phyloP scores from a whole-genome alignment of 352 stramenopile species.

The Pythium coloratum region DNA sequence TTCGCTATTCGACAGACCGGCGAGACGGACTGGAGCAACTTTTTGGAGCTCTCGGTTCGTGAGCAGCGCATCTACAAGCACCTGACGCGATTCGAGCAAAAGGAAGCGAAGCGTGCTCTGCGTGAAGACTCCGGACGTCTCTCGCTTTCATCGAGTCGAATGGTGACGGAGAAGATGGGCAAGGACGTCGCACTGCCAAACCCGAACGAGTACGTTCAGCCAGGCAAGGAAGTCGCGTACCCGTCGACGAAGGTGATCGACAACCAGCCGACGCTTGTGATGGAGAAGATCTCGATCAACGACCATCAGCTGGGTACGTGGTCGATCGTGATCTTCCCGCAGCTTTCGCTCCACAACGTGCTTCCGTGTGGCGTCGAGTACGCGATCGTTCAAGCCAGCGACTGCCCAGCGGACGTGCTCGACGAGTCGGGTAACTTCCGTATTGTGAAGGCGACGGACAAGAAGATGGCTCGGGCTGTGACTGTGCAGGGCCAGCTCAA shows the following conservation, averaged over 20 bases:
- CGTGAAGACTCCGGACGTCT: slow-evolving; percentile 39
- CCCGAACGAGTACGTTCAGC: slow-evolving; percentile 36
- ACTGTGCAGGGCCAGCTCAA: slow-evolving; percentile 50
- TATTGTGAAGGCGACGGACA: slow-evolving; percentile 25
- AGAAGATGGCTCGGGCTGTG: slow-evolving; percentile 45
- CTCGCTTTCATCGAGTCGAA: slow-evolving; percentile 48
- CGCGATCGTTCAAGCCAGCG: slow-evolving; percentile 69
- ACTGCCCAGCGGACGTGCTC: slow-evolving; percentile 65
- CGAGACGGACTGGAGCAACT: slow-evolving; percentile 86
- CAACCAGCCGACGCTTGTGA: slow-evolving; percentile 75
- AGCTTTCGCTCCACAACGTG: slow-evolving; percentile 81
- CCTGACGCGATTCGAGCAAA: slow-evolving; percentile 71
- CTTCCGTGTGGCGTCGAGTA: slow-evolving; percentile 84
- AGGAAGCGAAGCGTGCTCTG: slow-evolving; percentile 60
- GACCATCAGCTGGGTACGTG: slow-evolving; percentile 55
- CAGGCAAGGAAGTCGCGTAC: slow-evolving; percentile 70
- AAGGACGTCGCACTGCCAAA: slow-evolving; percentile 59
- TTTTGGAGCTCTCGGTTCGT: slow-evolving; percentile 59
- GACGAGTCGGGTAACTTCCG: slow-evolving; percentile 62
- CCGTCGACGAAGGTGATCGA: slow-evolving; percentile 74
- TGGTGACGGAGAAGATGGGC: slow-evolving; percentile 69
- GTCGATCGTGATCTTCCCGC: slow-evolving; percentile 80
- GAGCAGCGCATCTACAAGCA: slow-evolving; percentile 78
- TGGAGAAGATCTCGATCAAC: slow-evolving; percentile 76
- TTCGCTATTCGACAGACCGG: slow-evolving; percentile 86